phyloP scores from a whole-genome alignment of 2,329 filamentous ascomycete genomes.

The Diaporthe sp. region DNA sequence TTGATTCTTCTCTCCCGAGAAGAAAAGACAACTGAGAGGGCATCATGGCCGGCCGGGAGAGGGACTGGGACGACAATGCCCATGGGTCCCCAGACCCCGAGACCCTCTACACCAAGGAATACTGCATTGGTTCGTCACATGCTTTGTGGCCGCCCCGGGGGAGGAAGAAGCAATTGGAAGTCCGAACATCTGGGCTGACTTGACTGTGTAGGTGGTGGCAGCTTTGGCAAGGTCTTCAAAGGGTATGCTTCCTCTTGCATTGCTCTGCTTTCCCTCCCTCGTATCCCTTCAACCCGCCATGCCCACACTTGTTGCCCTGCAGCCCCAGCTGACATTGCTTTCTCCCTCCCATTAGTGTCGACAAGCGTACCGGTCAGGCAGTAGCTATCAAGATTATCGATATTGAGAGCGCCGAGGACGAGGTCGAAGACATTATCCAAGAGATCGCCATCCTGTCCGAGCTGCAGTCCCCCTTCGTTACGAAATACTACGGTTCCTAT shows the following conservation, averaged over 20 bases:
- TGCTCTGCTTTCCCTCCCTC: not conserved
- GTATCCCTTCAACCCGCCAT: slow-evolving; percentile 33
- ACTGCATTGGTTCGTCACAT: slow-evolving; percentile 79
- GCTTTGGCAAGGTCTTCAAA: slow-evolving; percentile 99
- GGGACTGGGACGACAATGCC: slow-evolving; percentile 50
- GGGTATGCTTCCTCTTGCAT: slow-evolving; percentile 70
- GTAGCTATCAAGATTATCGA: slow-evolving; percentile 99
- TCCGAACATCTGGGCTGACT: slow-evolving; percentile 39
- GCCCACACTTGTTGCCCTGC: not conserved
- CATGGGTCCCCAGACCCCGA: slow-evolving; percentile 83
- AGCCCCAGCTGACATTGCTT: slow-evolving; percentile 37
- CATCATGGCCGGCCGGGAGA: slow-evolving; percentile 64
- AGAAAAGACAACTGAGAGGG: not conserved
- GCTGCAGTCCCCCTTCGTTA: slow-evolving; percentile 95
- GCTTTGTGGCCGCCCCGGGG: slow-evolving; percentile 38
- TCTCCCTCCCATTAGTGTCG: slow-evolving; percentile 72
- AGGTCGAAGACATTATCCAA: slow-evolving; percentile 99
- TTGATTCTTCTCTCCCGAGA: not conserved
- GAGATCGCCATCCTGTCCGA: slow-evolving; percentile 98
- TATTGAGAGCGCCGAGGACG: slow-evolving; percentile 98
- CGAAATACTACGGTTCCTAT: slow-evolving; percentile 97
- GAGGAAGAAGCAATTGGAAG: not conserved
- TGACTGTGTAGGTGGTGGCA: slow-evolving; percentile 81
- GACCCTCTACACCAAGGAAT: slow-evolving; percentile 92
- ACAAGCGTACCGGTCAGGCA: slow-evolving; percentile 91